These are phyloP conservation scores for maize (Zea mays) DNA, from an alignment of 176 grass and related monocot species.

Conservation along the genomic window Zm-B73-REFERENCE-NAM-5.0 NC_050099.1:11272501-11273000, in stretches of 20 bases:
- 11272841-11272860: slow-evolving; percentile 26
- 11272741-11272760: no score
- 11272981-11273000: slow-evolving; percentile 19
- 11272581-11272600: neutral
- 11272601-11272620: no score
- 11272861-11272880: slow-evolving; percentile 38
- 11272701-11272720: no score
- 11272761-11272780: no score
- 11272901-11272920: neutral
- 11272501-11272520: no score
- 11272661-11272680: no score
- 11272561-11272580: neutral
- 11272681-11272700: no score
- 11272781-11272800: no score
- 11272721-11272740: no score
- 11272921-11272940: slow-evolving; percentile 55
- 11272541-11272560: neutral
- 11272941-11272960: neutral
- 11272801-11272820: no score
- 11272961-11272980: slow-evolving; percentile 14
- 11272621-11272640: no score
- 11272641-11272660: no score
- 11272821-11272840: slow-evolving; percentile 19
- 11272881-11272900: neutral
- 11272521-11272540: neutral